Evolutionary conservation across 768 basidiomycete species (phyloP), one percentile per base, ranked within the genome.

Genomic region (Porphyrellus cyaneotinctus): DNA sequence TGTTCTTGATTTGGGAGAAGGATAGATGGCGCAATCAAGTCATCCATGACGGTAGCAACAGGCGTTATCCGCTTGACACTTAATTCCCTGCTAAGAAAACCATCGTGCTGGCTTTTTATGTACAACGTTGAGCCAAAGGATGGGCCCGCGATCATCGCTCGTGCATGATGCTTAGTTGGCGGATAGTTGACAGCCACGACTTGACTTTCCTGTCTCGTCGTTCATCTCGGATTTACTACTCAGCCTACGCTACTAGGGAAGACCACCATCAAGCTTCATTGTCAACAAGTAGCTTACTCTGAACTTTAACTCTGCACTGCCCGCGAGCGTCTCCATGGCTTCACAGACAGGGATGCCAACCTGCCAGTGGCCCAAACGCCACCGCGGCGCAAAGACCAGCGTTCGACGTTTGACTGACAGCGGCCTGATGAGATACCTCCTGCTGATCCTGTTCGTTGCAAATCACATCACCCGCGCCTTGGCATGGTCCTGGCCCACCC

Each of bases 401-500:
- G 15, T 38, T 20, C 30, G 43, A 38, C 18, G 38, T 14, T 37
- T 32, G 39, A 44, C 39, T 28, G 43, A 48, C 45, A 35, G 30
- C 51, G 42, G 46, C n/a, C 49, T 46, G 49, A 52, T 58, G 45
- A 43, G 35, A n/a, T 52, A 20, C 32, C 26, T 46, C 20, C 14
- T 52, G 12, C 11, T 49, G 15, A 26, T 62, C 47, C 18, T 67
- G 32, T 51, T 57, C 50, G 48, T 56, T 44, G 38, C 54, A 44
- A 48, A 42, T 31, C 50, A 52, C 32, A 32, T 57, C 47, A 47
- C 45, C 41, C 45, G 32, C 35, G 55, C 50, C 50, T 53, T 49
- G 35, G 66, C 68, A 8, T 68, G 67, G 67, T 62, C 68, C 5
- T 68, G 67, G 67, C 28, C 64, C n/a, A 32, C 58, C 51, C 49